phyloP scores from a whole-genome alignment of 2,329 filamentous ascomycete genomes.

The Claviceps sp. region DNA sequence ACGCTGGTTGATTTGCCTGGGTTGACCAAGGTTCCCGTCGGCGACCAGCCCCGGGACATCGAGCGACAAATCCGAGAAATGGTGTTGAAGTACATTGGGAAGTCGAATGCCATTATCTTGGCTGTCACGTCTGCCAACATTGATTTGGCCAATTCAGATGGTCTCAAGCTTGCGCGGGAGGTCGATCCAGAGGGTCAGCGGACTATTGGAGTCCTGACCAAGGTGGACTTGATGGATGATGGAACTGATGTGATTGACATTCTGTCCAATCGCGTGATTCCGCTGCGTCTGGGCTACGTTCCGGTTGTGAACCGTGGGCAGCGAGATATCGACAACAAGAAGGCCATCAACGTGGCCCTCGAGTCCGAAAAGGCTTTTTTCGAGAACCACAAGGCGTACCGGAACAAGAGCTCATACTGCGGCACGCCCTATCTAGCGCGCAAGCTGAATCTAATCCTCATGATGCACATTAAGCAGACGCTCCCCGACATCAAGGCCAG shows the following conservation, averaged over 20 bases:
- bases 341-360: constrained; percentile 78
- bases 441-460: constrained; percentile 95
- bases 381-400: constrained; percentile 95
- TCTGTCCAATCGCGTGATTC: constrained; percentile 92
- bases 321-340: constrained; percentile 96
- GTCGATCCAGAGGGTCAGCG: constrained; percentile 95
- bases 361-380: constrained; percentile 96
- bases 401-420: constrained; percentile 97
- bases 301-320: constrained; percentile 97
- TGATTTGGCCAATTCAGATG: constrained; percentile 97
- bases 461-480: constrained; percentile 99
- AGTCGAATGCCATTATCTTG: constrained; percentile 94
- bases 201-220: constrained; percentile 95
- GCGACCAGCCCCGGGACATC: constrained; percentile 92
- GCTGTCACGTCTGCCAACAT: constrained; percentile 95
- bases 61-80: constrained; percentile 95
- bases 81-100: constrained; percentile 97
- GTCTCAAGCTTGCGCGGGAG: constrained; percentile 87
- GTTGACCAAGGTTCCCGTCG: constrained; percentile 90
- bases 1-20: constrained; percentile 94
- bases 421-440: constrained; percentile 92
- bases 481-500: constrained; percentile 96
- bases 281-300: constrained; percentile 84
- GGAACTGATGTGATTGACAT: constrained; percentile 98
- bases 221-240: constrained; percentile 98